A percentile compares a stretch with the other conserved stretches of the same genome.
phyloP scores from a whole-genome alignment of 805 yeast genomes.

The Osmozyma mogii region DNA sequence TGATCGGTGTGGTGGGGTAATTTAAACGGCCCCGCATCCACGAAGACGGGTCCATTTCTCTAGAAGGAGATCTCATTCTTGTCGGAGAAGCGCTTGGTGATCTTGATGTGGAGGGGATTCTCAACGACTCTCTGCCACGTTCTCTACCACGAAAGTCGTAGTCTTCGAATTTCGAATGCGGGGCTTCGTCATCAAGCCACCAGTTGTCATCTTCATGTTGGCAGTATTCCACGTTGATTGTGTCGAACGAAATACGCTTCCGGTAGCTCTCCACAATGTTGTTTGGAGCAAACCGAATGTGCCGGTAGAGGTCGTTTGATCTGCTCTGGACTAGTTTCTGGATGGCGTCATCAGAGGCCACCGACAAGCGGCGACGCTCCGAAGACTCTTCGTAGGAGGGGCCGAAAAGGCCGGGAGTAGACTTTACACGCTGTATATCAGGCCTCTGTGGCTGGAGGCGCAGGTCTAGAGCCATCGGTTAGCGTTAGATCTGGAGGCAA shows the following conservation, averaged over 20 bases:
- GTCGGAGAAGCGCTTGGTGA: conserved; percentile 17
- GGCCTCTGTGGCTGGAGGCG: too few species aligned
- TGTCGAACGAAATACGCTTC: conserved; percentile 46
- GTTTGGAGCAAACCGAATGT: conserved; percentile 3
- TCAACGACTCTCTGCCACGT: conserved; percentile 5
- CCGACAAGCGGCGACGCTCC: too few species aligned
- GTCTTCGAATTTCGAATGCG: conserved; percentile 3
- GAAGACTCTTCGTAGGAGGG: too few species aligned
- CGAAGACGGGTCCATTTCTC: conserved; percentile 10
- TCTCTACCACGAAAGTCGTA: conserved; percentile 8
- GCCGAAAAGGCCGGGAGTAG: too few species aligned
- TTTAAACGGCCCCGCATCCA: conserved; percentile 9
- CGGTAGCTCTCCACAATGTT: conserved; percentile 9
- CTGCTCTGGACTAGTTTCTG: conserved; percentile 7
- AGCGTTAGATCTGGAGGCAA: too few species aligned
- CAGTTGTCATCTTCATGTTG: conserved; percentile 16
- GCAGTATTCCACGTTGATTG: conserved; percentile 36
- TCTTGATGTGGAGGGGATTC: conserved; percentile 5
- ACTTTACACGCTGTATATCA: too few species aligned
- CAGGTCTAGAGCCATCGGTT: too few species aligned
- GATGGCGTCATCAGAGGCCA: conserved; percentile 1
- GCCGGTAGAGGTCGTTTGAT: conserved; percentile 8
- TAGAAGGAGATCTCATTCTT: conserved; percentile 10
- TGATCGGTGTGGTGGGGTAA: conserved; percentile 35
- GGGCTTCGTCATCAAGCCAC: conserved; percentile 9